These are phyloP conservation scores for Phytopythium delawarense DNA, from an alignment of 352 stramenopile species.

Conservation along the genomic window DNA sequence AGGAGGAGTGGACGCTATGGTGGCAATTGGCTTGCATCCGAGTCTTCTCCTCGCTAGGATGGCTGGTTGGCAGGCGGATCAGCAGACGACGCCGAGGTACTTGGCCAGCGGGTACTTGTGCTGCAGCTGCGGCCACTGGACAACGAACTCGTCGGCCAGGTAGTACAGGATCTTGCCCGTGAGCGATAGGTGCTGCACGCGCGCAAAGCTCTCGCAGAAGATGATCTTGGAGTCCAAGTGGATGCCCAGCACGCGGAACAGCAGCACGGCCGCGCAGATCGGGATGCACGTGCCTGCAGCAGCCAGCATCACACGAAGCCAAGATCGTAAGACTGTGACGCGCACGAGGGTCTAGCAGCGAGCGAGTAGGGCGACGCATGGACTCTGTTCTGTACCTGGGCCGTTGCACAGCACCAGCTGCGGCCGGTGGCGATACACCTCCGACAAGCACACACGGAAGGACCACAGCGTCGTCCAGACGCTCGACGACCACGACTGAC, in stretches of 20 bases:
- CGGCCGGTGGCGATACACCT: constrained; percentile 74
- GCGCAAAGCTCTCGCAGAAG: constrained; percentile 94
- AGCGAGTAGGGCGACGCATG: not conserved
- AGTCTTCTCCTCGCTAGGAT: not conserved
- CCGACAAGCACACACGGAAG: constrained; percentile 64
- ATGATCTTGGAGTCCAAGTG: constrained; percentile 74
- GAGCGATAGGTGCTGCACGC: constrained; percentile 90
- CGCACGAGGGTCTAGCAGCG: not conserved
- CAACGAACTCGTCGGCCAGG: constrained; percentile 91
- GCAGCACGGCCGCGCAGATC: constrained; percentile 81
- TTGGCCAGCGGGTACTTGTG: constrained; percentile 73
- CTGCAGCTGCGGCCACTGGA: constrained; percentile 92
- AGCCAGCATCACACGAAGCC: not conserved
- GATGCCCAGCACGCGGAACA: constrained; percentile 80
- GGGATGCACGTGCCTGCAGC: constrained; percentile 90
- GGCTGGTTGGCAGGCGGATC: constrained; percentile 7
- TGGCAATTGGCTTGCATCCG: not conserved
- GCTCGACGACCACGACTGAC: constrained; percentile 90
- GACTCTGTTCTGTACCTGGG: constrained; percentile 35
- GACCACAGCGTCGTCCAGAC: constrained; percentile 85
- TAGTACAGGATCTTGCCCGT: constrained; percentile 93
- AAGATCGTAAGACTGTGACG: not conserved
- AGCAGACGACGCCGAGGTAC: constrained; percentile 89
- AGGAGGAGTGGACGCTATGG: not conserved
- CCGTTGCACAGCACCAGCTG: constrained; percentile 93